These are phyloP conservation scores for Taiozyma sp. DNA, from an alignment of 1,139 yeast genomes.

Conservation along the genomic window DNA sequence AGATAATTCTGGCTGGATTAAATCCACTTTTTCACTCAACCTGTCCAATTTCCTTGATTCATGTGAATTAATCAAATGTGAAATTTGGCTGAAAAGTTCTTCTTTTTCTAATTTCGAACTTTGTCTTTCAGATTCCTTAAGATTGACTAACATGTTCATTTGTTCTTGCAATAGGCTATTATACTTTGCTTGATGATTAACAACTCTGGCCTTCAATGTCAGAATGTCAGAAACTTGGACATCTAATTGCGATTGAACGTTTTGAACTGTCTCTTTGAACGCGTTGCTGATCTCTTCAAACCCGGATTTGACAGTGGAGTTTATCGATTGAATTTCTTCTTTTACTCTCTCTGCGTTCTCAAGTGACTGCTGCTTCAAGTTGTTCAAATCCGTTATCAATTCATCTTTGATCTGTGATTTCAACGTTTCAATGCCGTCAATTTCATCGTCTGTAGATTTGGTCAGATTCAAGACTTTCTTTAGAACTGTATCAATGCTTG, in stretches of 20 bases:
- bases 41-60: slow-evolving; percentile 7
- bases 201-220: slow-evolving; percentile 10
- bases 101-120: slow-evolving; percentile 3
- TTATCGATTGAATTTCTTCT: not conserved
- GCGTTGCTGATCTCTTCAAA: slow-evolving; percentile 1
- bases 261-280: slow-evolving; percentile 3
- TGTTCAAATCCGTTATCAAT: slow-evolving; percentile 9
- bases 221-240: slow-evolving; percentile 16
- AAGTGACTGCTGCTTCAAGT: not conserved
- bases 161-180: slow-evolving; percentile 8
- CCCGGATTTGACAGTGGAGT: not conserved
- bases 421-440: slow-evolving; percentile 12
- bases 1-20: slow-evolving; percentile 8
- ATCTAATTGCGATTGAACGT: slow-evolving; percentile 11
- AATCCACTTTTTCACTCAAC: slow-evolving; percentile 3
- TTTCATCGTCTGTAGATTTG: not conserved
- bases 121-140: slow-evolving; percentile 10
- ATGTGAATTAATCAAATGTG: slow-evolving; percentile 7
- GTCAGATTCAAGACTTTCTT: slow-evolving; percentile 3
- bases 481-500: slow-evolving; percentile 6
- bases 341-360: not conserved
- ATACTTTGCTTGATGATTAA: slow-evolving; percentile 12
- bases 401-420: slow-evolving; percentile 12
- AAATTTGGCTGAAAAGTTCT: slow-evolving; percentile 9
- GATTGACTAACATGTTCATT: slow-evolving; percentile 1